phyloP scores from a whole-genome alignment of 1,284 basidiomycete genomes.

The Heterobasidion occidentale region DNA sequence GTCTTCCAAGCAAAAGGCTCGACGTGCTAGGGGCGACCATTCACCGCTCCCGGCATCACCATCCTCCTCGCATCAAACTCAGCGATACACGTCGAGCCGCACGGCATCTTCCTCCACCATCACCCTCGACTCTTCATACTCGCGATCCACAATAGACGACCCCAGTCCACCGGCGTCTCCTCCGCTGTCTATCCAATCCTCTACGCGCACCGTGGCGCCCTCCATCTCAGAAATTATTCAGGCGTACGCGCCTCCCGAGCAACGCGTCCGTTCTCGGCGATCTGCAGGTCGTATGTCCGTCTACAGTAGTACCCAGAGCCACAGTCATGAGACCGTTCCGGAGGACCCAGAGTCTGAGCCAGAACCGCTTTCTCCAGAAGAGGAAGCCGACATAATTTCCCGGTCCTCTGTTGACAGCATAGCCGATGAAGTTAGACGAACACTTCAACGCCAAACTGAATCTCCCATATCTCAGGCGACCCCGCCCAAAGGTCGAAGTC shows the following conservation, averaged over 20 bases:
- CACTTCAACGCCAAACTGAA: conserved; percentile 50
- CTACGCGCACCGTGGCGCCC: conserved; percentile 41
- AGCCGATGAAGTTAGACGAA: conserved; percentile 68
- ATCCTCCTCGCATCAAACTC: conserved; percentile 6
- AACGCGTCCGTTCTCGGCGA: conserved; percentile 35
- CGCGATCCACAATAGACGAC: conserved; percentile 6
- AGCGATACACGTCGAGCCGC: conserved; percentile 24
- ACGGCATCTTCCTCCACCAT: conserved; percentile 35
- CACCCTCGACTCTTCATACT: conserved; percentile 16
- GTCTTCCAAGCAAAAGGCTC: conserved; percentile 28
- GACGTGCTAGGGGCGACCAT: conserved; percentile 41
- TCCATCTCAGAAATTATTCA: conserved; percentile 82
- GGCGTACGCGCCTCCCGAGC: conserved; percentile 53
- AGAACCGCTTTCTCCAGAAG: conserved; percentile 38
- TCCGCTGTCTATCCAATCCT: conserved; percentile 3
- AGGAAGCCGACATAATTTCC: conserved; percentile 56
- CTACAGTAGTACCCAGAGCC: conserved; percentile 38
- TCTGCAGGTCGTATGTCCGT: conserved; percentile 37
- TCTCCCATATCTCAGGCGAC: conserved; percentile 27
- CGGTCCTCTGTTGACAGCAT: conserved; percentile 80
- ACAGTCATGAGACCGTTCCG: conserved; percentile 28
- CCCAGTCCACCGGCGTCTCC: conserved; percentile 9
- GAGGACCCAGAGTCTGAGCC: conserved; percentile 41
- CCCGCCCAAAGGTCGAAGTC: conserved; percentile 37
- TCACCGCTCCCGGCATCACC: conserved; percentile 10